phyloP scores from a whole-genome alignment of 2,329 filamentous ascomycete genomes.

The Albifimbria verrucaria region DNA sequence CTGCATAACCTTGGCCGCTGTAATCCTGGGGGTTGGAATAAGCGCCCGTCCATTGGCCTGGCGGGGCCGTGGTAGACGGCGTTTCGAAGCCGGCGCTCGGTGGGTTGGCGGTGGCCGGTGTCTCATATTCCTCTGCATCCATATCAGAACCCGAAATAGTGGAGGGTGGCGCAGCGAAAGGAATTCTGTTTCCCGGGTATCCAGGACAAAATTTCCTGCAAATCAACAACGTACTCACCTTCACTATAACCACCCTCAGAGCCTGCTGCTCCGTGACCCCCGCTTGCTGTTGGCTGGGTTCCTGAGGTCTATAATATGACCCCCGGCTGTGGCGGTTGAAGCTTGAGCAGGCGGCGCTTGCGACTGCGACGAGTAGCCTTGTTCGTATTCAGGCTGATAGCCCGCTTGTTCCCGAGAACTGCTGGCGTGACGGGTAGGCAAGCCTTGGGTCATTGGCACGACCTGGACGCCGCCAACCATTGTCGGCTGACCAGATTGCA shows the following conservation, averaged over 20 bases:
- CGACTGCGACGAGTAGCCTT: slow-evolving; percentile 30
- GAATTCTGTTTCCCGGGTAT: slow-evolving; percentile 60
- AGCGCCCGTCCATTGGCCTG: slow-evolving; percentile 36
- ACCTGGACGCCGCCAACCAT: slow-evolving; percentile 92
- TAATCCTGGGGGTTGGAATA: slow-evolving; percentile 56
- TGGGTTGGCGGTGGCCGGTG: slow-evolving; percentile 41
- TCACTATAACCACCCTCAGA: slow-evolving; percentile 65
- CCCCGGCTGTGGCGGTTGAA: slow-evolving; percentile 23
- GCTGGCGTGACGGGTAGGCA: slow-evolving; percentile 49
- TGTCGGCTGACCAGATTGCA: slow-evolving; percentile 84
- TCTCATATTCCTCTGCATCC: slow-evolving; percentile 56
- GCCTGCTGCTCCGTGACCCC: slow-evolving; percentile 17
- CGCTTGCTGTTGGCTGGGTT: slow-evolving; percentile 14
- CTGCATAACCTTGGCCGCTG: slow-evolving; percentile 61
- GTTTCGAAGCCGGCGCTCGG: slow-evolving; percentile 31
- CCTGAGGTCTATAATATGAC: slow-evolving; percentile 21
- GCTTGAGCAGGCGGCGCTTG: slow-evolving; percentile 39
- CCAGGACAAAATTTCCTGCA: slow-evolving; percentile 57
- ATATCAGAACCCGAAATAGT: slow-evolving; percentile 47
- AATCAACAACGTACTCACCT: slow-evolving; percentile 69
- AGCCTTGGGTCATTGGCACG: slow-evolving; percentile 80
- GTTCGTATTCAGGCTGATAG: slow-evolving; percentile 27
- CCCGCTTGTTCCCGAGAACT: slow-evolving; percentile 36
- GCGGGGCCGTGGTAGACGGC: slow-evolving; percentile 22
- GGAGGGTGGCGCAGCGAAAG: slow-evolving; percentile 44